Percentiles rank a stretch among this genome's conserved stretches.
These are phyloP conservation scores for Cylindrotheca closterium DNA, from an alignment of 108 stramenopile genomes.

Conservation along the genomic window DNA sequence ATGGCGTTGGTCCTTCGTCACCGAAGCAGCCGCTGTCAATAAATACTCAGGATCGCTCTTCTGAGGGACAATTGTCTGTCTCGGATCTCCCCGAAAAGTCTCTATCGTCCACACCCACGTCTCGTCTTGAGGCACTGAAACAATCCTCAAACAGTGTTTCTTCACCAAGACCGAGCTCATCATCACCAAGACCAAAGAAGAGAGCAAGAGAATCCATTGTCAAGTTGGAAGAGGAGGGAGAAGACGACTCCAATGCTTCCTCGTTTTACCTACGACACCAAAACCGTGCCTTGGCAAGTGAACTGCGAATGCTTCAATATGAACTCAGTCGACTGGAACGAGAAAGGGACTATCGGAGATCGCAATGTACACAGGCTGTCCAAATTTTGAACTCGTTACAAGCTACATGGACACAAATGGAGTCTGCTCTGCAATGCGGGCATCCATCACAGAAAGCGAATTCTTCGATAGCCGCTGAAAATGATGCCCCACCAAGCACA, in stretches of 20 bases:
- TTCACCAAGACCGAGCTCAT: constrained; percentile 1
- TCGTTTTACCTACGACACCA: constrained; percentile 78
- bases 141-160: constrained; percentile 1
- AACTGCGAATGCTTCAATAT: constrained; percentile 60
- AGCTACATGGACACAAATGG: constrained; percentile 49
- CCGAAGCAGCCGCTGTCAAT: not conserved
- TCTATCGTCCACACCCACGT: constrained; percentile 1
- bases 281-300: constrained; percentile 72
- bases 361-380: constrained; percentile 50
- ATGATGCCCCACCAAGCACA: constrained; percentile 17
- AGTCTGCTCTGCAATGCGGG: constrained; percentile 31
- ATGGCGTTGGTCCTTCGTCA: constrained; percentile 22
- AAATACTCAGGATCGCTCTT: not conserved
- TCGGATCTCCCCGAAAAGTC: constrained; percentile 1
- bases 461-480: not conserved
- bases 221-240: constrained; percentile 46
- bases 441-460: constrained; percentile 1
- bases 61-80: constrained; percentile 16
- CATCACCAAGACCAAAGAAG: constrained; percentile 40
- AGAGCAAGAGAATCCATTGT: constrained; percentile 26
- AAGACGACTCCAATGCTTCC: constrained; percentile 47
- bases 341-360: constrained; percentile 70
- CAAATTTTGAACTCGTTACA: constrained; percentile 37
- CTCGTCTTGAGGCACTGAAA: not conserved
- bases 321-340: constrained; percentile 48